A percentile compares a stretch with the other conserved stretches of the same genome.
Conservation (phyloP, 2,329 filamentous ascomycete genomes). For the Fusarium goolgardi region DNA sequence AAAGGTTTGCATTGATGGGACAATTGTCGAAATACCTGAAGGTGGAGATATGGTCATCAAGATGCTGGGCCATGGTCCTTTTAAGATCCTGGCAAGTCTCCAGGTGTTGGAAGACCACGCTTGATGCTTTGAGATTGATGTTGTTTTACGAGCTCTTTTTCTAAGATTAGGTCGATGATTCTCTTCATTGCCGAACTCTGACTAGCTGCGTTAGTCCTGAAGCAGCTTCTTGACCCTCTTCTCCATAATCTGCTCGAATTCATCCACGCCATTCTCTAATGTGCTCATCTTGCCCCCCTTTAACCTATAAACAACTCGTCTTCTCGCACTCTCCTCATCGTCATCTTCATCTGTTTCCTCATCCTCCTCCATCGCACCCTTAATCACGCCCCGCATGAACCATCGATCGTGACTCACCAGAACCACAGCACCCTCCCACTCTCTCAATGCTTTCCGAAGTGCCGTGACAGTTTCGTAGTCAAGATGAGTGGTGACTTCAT, state of each 20-base stretch:
- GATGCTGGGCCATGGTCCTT: constrained; percentile 57
- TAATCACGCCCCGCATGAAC: constrained; percentile 77
- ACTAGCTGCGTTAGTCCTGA: constrained; percentile 17
- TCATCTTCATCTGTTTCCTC: constrained; percentile 53
- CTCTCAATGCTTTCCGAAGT: constrained; percentile 72
- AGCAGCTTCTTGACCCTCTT: constrained; percentile 65
- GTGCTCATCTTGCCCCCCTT: constrained; percentile 66
- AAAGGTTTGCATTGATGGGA: constrained; percentile 91
- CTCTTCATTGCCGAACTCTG: background rate
- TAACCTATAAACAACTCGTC: constrained; percentile 70
- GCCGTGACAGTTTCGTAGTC: constrained; percentile 84
- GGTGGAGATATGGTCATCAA: constrained; percentile 77
- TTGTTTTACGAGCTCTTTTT: background rate
- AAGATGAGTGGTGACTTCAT: constrained; percentile 87
- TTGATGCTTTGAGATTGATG: background rate
- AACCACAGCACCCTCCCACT: constrained; percentile 79
- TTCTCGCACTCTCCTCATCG: constrained; percentile 58
- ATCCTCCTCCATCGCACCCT: constrained; percentile 54
- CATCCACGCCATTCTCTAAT: constrained; percentile 69
- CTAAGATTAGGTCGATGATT: background rate
- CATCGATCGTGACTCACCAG: constrained; percentile 86
- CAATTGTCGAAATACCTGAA: constrained; percentile 78
- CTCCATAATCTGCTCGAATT: constrained; percentile 73
- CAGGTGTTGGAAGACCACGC: constrained; percentile 31
- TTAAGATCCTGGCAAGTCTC: constrained; percentile 59